Base-by-base conservation (phyloP, 495 filamentous ascomycete genomes). In the Aspergillus baeticus region DNA sequence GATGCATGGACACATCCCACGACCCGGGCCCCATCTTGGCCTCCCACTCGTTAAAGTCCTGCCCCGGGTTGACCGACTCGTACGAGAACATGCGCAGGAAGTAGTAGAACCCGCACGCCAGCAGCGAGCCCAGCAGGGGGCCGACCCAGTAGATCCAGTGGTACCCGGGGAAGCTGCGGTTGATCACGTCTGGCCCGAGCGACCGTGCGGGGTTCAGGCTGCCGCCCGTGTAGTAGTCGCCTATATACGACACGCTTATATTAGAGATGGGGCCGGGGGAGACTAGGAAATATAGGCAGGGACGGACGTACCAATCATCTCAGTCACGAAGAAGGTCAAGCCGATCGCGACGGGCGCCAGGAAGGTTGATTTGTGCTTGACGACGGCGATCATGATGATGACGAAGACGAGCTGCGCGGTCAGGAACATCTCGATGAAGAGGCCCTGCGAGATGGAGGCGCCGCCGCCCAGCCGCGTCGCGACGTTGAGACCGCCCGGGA, bases 391-490 rank as follows among this genome's bases (percentile, higher is more conserved):
- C 81, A 95, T 90, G 71, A 92, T 88, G 31, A 93, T 86, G 6
- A 88, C 81, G 52, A 92, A 84, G 17, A 92, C 83, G 29, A 96
- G 72, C 67, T 91, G 81, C 1, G 87, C 81, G 0, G 90, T 94
- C 11, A 93, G 77, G 58, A 96, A 87, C 74, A 88, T 80, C 70
- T 94, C 91, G 54, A 94, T 90, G 69, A 92, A 82, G 13, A 91
- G 69, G 5, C 89, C 89, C 60, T 89, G 86, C 0, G 75, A 76
- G 20, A 83, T 77, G 6, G 77, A 83, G 0, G 87, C 73, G 2
- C 77, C 80, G 0, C 73, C 74, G 8, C 79, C 78, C 1, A 91
- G 72, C 5, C 77, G 76, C 0, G 87, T 91, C 1, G 62, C 60
- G n/a, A 88, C 85, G 31, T 75, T 76, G 31, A 90, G 69, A 0